Evolutionary conservation across 2,329 filamentous ascomycete genomes (phyloP), one percentile per base, ranked within the genome.

Genomic region (Botrytis tulipae): DNA sequence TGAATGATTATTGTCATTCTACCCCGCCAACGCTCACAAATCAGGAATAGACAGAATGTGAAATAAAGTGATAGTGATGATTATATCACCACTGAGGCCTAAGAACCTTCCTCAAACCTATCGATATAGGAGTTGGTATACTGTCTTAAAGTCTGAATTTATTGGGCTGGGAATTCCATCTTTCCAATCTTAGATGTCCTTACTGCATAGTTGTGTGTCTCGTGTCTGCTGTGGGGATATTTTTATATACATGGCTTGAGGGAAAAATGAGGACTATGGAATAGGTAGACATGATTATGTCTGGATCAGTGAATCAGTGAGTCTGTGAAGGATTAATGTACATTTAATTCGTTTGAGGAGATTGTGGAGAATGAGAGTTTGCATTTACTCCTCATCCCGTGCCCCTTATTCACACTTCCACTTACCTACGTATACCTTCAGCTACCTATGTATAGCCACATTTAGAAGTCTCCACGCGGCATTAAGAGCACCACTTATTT

Each of bases 211-310:
- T 14, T 51, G 20, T 4, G 20, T 51, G 25, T 25, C 46, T 12
- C 0, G 9, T 48, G 2, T 2, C 22, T 48, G 46, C 1, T 25
- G 8, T 84, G 8, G 1, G 51, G 5, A 14, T 57, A 2, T 2
- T 3, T 7, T 57, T 57, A 48, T 8, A 57, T 32, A 29, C 14
- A n/a, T 3, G n/a, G 1, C n/a, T 32, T 7, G n/a, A 1, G 14
- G 3, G 51, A 18, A 57, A 29, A 48, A 57, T 14, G 22, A n/a
- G 14, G 35, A 35, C 35, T 29, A 18, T 4, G 5, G 6, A 32
- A 18, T n/a, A 29, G 0, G 6, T n/a, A 29, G 2, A 14, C 2
- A 29, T 32, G n/a, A n/a, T n/a, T n/a, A n/a, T n/a, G n/a, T n/a
- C n/a, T n/a, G n/a, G n/a, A n/a, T n/a, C n/a, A n/a, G n/a, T n/a